A percentile compares a stretch with the other conserved stretches of the same genome.
These are phyloP conservation scores for Sideroxylon spinosum DNA, from an alignment of 179 eudicot genomes.

Conservation along the genomic window DNA sequence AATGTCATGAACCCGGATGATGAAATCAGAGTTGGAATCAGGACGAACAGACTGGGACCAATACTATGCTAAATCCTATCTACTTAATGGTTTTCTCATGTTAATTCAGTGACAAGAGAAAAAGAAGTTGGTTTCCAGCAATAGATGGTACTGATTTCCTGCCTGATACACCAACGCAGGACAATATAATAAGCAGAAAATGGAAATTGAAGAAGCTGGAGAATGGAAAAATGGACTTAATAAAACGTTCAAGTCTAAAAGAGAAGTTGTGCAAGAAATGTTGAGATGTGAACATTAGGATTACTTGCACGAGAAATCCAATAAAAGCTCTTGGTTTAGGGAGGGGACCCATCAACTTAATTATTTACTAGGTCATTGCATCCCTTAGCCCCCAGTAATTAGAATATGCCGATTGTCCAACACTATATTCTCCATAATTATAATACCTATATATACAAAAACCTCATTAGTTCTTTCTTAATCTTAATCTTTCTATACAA, in stretches of 20 bases:
- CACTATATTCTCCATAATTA: not conserved
- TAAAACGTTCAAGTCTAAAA: not conserved
- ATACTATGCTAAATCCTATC: no score
- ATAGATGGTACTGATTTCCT: no score
- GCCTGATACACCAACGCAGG: no score
- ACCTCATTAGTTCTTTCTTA: not conserved
- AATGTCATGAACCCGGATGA: no score
- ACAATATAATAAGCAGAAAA: no score
- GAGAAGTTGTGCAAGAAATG: not conserved
- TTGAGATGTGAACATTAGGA: not conserved
- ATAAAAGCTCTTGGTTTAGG: not conserved
- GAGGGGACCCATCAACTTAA: not conserved
- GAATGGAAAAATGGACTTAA: no score
- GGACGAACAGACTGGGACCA: no score
- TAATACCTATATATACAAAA: not conserved
- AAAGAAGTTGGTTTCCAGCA: no score
- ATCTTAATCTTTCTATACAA: not conserved
- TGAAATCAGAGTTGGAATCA: no score
- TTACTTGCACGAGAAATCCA: constrained; percentile 15
- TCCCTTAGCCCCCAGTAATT: not conserved
- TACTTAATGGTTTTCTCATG: no score
- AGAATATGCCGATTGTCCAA: constrained; percentile 15
- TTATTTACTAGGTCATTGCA: not conserved
- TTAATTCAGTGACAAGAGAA: no score
- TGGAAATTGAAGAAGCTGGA: no score